A percentile compares a stretch with the other conserved stretches of the same genome.
phyloP scores from a whole-genome alignment of 768 basidiomycete genomes.

The Dioszegia aurantiaca region DNA sequence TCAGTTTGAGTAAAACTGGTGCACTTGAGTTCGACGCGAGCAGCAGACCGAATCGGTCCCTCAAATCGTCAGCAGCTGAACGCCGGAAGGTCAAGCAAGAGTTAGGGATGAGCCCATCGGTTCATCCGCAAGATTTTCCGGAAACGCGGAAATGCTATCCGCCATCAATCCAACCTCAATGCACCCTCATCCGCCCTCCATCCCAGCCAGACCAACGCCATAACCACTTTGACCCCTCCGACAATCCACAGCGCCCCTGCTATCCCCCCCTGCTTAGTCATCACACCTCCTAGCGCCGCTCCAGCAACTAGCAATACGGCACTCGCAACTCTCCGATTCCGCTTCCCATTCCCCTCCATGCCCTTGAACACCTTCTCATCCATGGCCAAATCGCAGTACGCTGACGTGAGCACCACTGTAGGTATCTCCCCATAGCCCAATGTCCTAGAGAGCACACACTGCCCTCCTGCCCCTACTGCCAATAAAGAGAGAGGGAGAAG shows the following conservation, averaged over 20 bases:
- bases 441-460: conserved; percentile 20
- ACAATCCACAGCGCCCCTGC: conserved; percentile 18
- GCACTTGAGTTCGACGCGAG: no score
- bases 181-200: conserved; percentile 17
- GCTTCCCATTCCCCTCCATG: conserved; percentile 18
- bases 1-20: no score
- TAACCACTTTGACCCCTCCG: conserved; percentile 13
- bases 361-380: conserved; percentile 20
- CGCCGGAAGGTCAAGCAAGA: no score
- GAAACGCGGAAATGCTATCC: background rate
- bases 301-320: conserved; percentile 13
- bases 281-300: conserved; percentile 17
- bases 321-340: conserved; percentile 21
- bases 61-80: no score
- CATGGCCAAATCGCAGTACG: conserved; percentile 24
- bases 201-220: conserved; percentile 13
- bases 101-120: no score
- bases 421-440: conserved; percentile 23
- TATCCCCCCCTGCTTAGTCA: conserved; percentile 16
- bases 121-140: no score
- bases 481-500: conserved; percentile 21
- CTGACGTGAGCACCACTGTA: conserved; percentile 21
- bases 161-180: conserved; percentile 9
- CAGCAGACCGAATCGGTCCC: no score
- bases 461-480: conserved; percentile 16